A percentile compares a stretch with the other conserved stretches of the same genome.
Evolutionary conservation across 2,329 filamentous ascomycete species (phyloP).

Genomic region (Colletotrichum eleusines): DNA sequence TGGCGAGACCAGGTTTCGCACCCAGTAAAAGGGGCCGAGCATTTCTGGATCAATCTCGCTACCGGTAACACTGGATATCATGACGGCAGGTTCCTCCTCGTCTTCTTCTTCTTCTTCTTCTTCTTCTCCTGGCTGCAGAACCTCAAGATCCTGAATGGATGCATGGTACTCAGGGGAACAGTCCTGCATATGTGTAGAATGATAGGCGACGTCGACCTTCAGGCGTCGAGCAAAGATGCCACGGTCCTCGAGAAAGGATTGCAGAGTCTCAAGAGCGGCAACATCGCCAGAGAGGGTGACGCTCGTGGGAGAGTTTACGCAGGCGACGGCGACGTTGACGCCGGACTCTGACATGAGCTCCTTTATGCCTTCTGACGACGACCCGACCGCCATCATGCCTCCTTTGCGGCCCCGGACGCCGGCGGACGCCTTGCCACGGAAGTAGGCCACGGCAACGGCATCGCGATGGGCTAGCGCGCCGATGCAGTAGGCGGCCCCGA

Average conservation of each 20-base stretch:
- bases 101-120: too few species aligned
- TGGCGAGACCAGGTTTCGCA: conserved; percentile 34
- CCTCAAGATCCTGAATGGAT: not conserved
- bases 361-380: not conserved
- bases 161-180: conserved; percentile 11
- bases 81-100: not conserved
- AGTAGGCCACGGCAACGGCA: not conserved
- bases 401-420: not conserved
- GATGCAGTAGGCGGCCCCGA: conserved; percentile 52
- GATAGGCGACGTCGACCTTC: conserved; percentile 43
- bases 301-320: conserved; percentile 46
- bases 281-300: conserved; percentile 45
- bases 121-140: too few species aligned
- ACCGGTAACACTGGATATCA: conserved; percentile 10
- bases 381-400: conserved; percentile 30
- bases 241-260: conserved; percentile 12
- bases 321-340: conserved; percentile 33
- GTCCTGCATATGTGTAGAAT: conserved; percentile 43
- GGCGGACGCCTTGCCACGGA: conserved; percentile 9
- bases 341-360: too few species aligned
- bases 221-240: conserved; percentile 44
- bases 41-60: conserved; percentile 3
- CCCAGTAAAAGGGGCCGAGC: conserved; percentile 35
- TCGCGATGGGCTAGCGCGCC: conserved; percentile 21
- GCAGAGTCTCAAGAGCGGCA: too few species aligned